Conservation (phyloP, 352 stramenopile species). For the Globisporangium barbulae region DNA sequence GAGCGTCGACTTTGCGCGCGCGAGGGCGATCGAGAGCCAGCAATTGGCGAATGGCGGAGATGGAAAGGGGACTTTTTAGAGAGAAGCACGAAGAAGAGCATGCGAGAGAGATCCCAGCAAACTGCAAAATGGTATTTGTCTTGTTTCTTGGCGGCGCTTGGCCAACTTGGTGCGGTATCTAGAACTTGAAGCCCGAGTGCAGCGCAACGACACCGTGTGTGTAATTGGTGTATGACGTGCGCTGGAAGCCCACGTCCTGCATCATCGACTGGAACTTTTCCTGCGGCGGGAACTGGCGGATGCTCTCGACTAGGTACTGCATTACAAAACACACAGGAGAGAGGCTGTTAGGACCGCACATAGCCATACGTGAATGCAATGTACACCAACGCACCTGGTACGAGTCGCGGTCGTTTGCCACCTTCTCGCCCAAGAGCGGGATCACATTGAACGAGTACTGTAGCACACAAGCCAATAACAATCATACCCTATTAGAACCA, state of each 20-base stretch:
- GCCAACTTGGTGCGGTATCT: conserved; percentile 16
- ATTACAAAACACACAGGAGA: conserved; percentile 1
- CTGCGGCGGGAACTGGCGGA: conserved; percentile 98
- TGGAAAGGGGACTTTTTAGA: background rate
- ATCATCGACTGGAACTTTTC: conserved; percentile 95
- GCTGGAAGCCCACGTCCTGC: conserved; percentile 91
- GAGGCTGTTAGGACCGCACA: background rate
- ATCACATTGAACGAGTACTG: conserved; percentile 99
- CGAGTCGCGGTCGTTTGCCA: conserved; percentile 94
- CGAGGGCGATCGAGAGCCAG: conserved; percentile 9
- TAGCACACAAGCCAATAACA: conserved; percentile 11
- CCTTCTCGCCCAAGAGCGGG: conserved; percentile 91
- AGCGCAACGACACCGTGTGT: conserved; percentile 97
- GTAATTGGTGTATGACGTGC: conserved; percentile 94
- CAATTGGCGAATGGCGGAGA: background rate
- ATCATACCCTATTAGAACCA: background rate
- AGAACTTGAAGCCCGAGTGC: conserved; percentile 96
- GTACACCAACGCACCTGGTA: conserved; percentile 86
- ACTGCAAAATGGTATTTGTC: conserved; percentile 1
- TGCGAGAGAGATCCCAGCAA: background rate
- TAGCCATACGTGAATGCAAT: background rate
- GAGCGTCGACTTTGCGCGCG: conserved; percentile 37
- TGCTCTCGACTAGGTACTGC: conserved; percentile 98
- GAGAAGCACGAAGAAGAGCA: background rate
- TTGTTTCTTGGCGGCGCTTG: background rate